These are phyloP conservation scores for Angomonas deanei DNA, from an alignment of 208 protist genomes.

Conservation along the genomic window DNA sequence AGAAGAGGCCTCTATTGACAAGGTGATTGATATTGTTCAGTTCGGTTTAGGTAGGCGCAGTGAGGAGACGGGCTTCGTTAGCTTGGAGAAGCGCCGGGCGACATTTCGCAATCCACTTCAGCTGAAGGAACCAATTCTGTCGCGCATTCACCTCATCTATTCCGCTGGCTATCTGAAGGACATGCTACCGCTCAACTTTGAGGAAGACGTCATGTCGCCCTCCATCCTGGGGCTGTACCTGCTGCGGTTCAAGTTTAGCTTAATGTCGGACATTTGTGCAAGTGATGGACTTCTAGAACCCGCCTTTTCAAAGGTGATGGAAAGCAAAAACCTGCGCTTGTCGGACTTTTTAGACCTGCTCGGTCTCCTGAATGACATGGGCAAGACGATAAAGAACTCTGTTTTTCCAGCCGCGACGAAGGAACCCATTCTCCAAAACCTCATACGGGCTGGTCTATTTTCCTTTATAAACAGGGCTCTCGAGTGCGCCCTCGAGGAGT, in stretches of 20 bases:
- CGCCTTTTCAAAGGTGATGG: conserved; percentile 23
- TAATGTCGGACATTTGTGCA: conserved; percentile 56
- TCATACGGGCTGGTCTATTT: conserved; percentile 33
- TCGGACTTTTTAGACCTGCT: conserved; percentile 35
- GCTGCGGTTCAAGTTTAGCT: conserved; percentile 39
- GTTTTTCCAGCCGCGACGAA: conserved; percentile 42
- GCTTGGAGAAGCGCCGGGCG: conserved; percentile 51
- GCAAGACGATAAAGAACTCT: conserved; percentile 60
- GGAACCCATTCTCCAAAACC: conserved; percentile 33
- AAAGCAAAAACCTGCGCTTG: neutral
- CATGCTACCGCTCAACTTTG: conserved; percentile 64
- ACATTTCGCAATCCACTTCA: conserved; percentile 69
- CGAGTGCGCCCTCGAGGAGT: neutral
- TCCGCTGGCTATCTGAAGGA: conserved; percentile 63
- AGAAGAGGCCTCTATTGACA: conserved; percentile 50
- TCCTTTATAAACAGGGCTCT: conserved; percentile 25
- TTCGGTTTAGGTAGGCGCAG: conserved; percentile 56
- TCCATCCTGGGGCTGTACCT: conserved; percentile 58
- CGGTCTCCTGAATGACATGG: conserved; percentile 57
- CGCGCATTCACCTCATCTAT: conserved; percentile 67
- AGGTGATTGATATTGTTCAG: conserved; percentile 76
- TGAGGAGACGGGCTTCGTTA: conserved; percentile 55
- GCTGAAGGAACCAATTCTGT: conserved; percentile 34
- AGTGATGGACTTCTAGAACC: conserved; percentile 27
- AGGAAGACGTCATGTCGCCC: conserved; percentile 46